A percentile compares a stretch with the other conserved stretches of the same genome.
These are phyloP conservation scores for Xylariales sp. DNA, from an alignment of 2,329 filamentous ascomycete species.

Conservation along the genomic window DNA sequence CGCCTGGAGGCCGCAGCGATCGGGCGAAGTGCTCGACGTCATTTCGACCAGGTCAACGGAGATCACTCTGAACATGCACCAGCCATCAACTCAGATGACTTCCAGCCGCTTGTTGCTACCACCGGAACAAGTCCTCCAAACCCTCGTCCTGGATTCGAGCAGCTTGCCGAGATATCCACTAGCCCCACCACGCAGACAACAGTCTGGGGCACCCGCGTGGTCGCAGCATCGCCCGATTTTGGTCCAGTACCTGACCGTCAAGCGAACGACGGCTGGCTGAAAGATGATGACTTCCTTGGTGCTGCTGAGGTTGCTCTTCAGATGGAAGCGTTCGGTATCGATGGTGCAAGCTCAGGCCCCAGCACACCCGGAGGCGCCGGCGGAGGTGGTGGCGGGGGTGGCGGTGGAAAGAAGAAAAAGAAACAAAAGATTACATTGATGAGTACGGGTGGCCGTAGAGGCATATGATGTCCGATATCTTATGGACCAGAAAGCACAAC, in stretches of 20 bases:
- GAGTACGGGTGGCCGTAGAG: slow-evolving; percentile 62
- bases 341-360: slow-evolving; percentile 17
- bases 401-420: slow-evolving; percentile 64
- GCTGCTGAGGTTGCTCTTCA: slow-evolving; percentile 56
- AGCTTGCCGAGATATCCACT: slow-evolving; percentile 73
- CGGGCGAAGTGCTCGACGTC: slow-evolving; percentile 43
- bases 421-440: slow-evolving; percentile 70
- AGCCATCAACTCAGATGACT: slow-evolving; percentile 54
- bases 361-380: slow-evolving; percentile 14
- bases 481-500: too few relatives aligned
- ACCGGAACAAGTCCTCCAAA: slow-evolving; percentile 51
- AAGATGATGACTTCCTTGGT: slow-evolving; percentile 70
- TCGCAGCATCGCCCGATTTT: slow-evolving; percentile 57
- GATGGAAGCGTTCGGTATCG: slow-evolving; percentile 48
- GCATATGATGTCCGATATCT: too few relatives aligned
- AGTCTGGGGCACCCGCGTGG: slow-evolving; percentile 83
- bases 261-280: slow-evolving; percentile 78
- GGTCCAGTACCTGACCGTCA: slow-evolving; percentile 32
- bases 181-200: slow-evolving; percentile 74
- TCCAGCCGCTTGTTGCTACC: slow-evolving; percentile 55
- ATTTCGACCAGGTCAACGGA: slow-evolving; percentile 30
- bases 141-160: slow-evolving; percentile 57
- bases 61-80: slow-evolving; percentile 34
- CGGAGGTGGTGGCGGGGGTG: slow-evolving; percentile 26
- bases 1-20: slow-evolving; percentile 70